Conservation (phyloP, 1,139 yeast species). For the Zhuliangozyma parablackwelliae region DNA sequence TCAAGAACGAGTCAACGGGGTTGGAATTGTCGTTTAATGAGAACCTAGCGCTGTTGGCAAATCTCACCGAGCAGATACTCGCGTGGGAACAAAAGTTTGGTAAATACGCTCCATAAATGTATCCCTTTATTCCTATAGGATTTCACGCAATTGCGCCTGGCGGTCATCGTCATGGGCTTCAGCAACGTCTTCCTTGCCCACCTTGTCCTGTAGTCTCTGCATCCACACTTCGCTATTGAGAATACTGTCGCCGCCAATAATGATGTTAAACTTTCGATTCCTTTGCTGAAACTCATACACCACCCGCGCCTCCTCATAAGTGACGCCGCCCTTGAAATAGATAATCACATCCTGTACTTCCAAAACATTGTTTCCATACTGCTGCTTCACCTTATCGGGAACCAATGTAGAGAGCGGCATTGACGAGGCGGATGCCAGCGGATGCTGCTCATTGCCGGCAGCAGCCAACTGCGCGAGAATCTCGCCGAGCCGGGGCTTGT, state of each 20-base stretch:
- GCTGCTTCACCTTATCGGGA: constrained; percentile 34
- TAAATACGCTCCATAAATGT: constrained; percentile 39
- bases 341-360: constrained; percentile 72
- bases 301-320: constrained; percentile 86
- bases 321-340: constrained; percentile 85
- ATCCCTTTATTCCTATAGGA: constrained; percentile 12
- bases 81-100: constrained; percentile 78
- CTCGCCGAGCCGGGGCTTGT: constrained; percentile 66
- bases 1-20: constrained; percentile 26
- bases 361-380: constrained; percentile 27
- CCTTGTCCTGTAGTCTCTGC: constrained; percentile 4
- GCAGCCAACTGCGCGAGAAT: constrained; percentile 22
- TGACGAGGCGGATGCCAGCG: neutral
- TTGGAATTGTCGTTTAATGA: constrained; percentile 47
- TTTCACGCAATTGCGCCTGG: constrained; percentile 22
- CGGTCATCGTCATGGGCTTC: constrained; percentile 15
- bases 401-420: constrained; percentile 32
- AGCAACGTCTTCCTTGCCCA: constrained; percentile 12
- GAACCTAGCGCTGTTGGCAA: constrained; percentile 63
- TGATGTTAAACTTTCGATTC: constrained; percentile 43
- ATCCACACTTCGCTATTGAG: constrained; percentile 59
- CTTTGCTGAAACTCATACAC: constrained; percentile 65
- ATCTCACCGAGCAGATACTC: constrained; percentile 61
- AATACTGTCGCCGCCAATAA: constrained; percentile 76
- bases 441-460: constrained; percentile 7